Base-by-base conservation (phyloP, 441 rosid species). In the Gossypium davidsonii region DNA sequence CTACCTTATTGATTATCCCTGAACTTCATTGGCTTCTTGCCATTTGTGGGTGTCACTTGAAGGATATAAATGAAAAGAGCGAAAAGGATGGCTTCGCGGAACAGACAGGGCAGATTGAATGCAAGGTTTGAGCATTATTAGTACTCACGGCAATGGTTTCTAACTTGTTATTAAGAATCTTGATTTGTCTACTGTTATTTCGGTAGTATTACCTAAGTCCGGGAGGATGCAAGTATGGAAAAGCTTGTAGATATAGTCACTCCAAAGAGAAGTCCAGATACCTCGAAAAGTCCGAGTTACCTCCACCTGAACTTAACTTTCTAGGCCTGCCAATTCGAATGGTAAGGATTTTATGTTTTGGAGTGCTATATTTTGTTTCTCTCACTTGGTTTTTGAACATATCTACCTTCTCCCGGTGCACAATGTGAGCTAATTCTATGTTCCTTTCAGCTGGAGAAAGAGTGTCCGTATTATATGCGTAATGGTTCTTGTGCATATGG, bases 181-280 rank as follows among this genome's bases (percentile, higher is more conserved):
- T 34, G 34, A 12, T 67, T 65, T 61, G 39, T 48, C 4, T 51
- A 31, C 56, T 76, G 20, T 61, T 25, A 63, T 52, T 63, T 46
- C 37, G 55, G 23, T 31, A 4, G 48, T 58, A 44, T 65, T 70
- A 77, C 72, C 52, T 44, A 2, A 76, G 80, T 52, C 15, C 79
- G 23, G 79, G 79, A 51, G 83, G 86, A n/a, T 83, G 86, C 77
- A 80, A 78, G 62, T 78, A 69, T 83, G 83, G 80, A 49, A 62
- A 62, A 14, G 57, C 74, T 76, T 80, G 85, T 66, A 78, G 51
- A 67, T 80, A 73, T 37, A 53, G 44, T 20, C 83, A 80, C 75
- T 76, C 67, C 66, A 65, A 71, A 56, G 78, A 74, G 67, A 71
- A 46, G 44, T 12, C 56, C 42, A 73, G 17, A 71, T 65, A 48